A percentile compares a stretch with the other conserved stretches of the same genome.
Evolutionary conservation across 345 rosid genomes (phyloP).

Genomic region (thale cress (Arabidopsis thaliana)): TAIR10.1 NC_003076.8:20560001-20560500

Average conservation of each 20-base stretch:
- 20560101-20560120: too few species aligned
- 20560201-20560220: not conserved
- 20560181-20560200: not conserved
- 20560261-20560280: too few species aligned
- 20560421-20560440: not conserved
- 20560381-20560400: not conserved
- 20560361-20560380: not conserved
- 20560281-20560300: not conserved
- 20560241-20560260: too few species aligned
- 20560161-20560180: not conserved
- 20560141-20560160: not conserved
- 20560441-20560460: not conserved
- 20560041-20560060: too few species aligned
- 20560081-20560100: too few species aligned
- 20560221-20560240: not conserved
- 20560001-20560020: too few species aligned
- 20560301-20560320: too few species aligned
- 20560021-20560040: too few species aligned
- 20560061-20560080: too few species aligned
- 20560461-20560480: not conserved
- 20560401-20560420: not conserved
- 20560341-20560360: not conserved
- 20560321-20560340: not conserved
- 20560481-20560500: not conserved
- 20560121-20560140: not conserved